Evolutionary conservation across 2,329 filamentous ascomycete genomes (phyloP), one percentile per base, ranked within the genome.

Genomic region (Whalleya microplaca): DNA sequence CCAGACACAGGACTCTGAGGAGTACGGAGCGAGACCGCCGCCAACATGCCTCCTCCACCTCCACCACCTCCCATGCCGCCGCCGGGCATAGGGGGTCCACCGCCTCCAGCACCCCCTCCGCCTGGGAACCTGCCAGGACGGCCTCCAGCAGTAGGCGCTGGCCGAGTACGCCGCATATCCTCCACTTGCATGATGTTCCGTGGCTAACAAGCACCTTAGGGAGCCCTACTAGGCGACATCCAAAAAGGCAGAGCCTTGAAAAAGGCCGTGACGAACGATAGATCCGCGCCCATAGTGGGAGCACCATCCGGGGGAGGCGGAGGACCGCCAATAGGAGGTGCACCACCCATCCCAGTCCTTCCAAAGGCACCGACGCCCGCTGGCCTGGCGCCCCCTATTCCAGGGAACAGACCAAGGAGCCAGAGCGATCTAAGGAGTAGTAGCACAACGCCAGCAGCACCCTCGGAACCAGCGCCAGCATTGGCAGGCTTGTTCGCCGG

Each of bases 261-360:
- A 76, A 97, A 96, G 75, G 82, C 91, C 29, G 88, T 92, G 53
- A 91, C 93, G 65, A 97, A 98, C 75, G 94, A 98, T 74, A 88
- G 94, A 73, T 97, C 93, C 20, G 91, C 91, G 7, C 94, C 94
- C 0, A 67, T 83, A 48, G 73, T 97, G 54, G 83, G 75, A 58
- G 85, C 83, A 53, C 68, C 79, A 48, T 79, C 81, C 50, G 80
- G 79, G 48, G 78, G 79, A 20, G 81, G 80, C 29, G 82, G 83
- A 12, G 82, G 80, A 29, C 86, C 83, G 51, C 82, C 88, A 12
- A 76, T 90, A 54, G 88, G 86, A 64, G 88, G 90, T 61, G 93
- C 92, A 47, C 93, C 93, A 41, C 89, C 93, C 20, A 80, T 96
- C n/a, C 91, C 91, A 20, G 84, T 83, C 45, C 74, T 87, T 66